phyloP scores from a whole-genome alignment of 768 basidiomycete species.

The Mycena vulgaris region DNA sequence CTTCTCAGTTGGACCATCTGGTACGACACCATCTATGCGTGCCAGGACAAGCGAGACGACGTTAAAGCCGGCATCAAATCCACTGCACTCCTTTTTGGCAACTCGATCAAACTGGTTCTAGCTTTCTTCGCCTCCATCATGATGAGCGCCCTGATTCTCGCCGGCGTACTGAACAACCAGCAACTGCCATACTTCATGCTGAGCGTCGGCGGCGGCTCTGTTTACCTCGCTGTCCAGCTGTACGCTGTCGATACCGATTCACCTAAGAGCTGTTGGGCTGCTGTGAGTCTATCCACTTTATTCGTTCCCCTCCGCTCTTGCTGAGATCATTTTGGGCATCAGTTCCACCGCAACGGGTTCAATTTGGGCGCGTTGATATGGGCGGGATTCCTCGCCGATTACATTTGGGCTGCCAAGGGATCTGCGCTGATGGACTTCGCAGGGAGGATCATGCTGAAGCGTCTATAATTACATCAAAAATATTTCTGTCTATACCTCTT shows the following conservation, averaged over 20 bases:
- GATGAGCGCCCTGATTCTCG: constrained; percentile 41
- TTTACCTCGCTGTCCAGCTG: constrained; percentile 39
- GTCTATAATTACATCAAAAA: neutral
- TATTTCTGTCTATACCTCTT: neutral
- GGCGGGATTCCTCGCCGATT: constrained; percentile 37
- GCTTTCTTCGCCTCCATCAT: constrained; percentile 53
- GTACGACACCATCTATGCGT: constrained; percentile 73
- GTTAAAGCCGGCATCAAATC: constrained; percentile 72
- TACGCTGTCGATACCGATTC: constrained; percentile 35
- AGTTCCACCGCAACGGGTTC: constrained; percentile 42
- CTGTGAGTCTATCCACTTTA: constrained; percentile 16
- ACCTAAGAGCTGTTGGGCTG: constrained; percentile 39
- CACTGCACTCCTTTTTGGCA: constrained; percentile 73
- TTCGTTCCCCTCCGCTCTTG: neutral
- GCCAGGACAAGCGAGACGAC: constrained; percentile 72
- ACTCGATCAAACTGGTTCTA: constrained; percentile 59
- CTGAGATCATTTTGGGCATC: neutral
- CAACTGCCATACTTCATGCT: constrained; percentile 36
- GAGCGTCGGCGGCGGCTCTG: constrained; percentile 34
- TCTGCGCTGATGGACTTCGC: constrained; percentile 10
- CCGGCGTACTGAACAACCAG: constrained; percentile 47
- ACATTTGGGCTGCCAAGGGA: constrained; percentile 29
- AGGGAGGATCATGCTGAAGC: neutral
- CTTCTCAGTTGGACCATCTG: constrained; percentile 38
- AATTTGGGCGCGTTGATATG: constrained; percentile 37